Percentiles rank a stretch among this genome's conserved stretches.
phyloP scores from a whole-genome alignment of 345 rosid species.

The Acer saccharum region DNA sequence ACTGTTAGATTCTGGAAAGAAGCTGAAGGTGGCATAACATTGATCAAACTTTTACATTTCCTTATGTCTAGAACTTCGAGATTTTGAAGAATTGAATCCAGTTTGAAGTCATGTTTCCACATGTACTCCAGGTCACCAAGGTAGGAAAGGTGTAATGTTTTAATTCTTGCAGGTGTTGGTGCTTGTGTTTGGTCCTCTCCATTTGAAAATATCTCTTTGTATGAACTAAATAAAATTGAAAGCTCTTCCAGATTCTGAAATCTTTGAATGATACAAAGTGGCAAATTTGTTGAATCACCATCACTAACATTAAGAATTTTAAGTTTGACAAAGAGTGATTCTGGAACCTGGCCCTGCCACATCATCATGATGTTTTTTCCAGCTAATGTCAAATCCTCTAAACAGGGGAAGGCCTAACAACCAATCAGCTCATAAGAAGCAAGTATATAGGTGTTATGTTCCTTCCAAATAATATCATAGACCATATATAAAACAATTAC shows the following conservation, averaged over 20 bases:
- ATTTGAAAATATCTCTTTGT: not conserved
- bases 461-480: not conserved
- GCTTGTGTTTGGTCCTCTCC: too few relatives aligned
- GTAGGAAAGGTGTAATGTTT: accelerated
- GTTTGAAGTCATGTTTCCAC: not conserved
- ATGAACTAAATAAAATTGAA: not conserved
- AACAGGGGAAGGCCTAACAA: conserved; percentile 15
- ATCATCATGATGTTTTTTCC: not conserved
- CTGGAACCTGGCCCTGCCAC: not conserved
- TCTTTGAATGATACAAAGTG: not conserved
- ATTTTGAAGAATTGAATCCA: not conserved
- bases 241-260: conserved; percentile 16
- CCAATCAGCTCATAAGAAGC: too few relatives aligned
- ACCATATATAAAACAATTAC: not conserved
- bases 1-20: not conserved
- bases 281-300: conserved; percentile 8
- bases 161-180: too few relatives aligned
- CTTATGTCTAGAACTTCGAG: too few relatives aligned
- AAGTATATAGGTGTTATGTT: not conserved
- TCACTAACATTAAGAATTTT: not conserved
- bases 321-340: not conserved
- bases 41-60: not conserved
- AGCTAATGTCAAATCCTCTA: not conserved
- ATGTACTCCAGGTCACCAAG: not conserved
- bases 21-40: not conserved